These are phyloP conservation scores for Nakazawaea peltata DNA, from an alignment of 805 yeast genomes.

Conservation along the genomic window DNA sequence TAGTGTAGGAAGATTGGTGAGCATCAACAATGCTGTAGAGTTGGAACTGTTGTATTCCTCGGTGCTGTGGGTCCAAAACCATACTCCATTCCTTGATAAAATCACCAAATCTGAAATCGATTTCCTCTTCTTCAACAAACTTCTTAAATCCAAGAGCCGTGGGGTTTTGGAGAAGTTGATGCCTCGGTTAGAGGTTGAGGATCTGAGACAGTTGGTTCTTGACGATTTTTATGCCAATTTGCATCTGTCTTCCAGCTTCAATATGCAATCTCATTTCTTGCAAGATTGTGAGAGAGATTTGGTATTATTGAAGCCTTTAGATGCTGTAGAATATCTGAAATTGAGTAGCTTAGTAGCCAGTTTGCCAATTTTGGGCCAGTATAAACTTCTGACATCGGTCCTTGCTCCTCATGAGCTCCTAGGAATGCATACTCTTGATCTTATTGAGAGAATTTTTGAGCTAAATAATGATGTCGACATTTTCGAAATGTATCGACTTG, in stretches of 20 bases:
- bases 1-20: conserved; percentile 3
- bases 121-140: conserved; percentile 4
- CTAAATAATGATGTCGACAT: conserved; percentile 7
- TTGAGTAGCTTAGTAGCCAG: conserved; percentile 2
- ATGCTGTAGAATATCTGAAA: not conserved
- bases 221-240: conserved; percentile 7
- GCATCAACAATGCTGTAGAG: conserved; percentile 2
- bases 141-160: conserved; percentile 3
- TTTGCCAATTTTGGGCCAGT: conserved; percentile 5
- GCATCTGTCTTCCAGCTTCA: conserved; percentile 6
- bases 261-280: conserved; percentile 6
- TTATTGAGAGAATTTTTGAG: conserved; percentile 8
- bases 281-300: conserved; percentile 7
- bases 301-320: not conserved
- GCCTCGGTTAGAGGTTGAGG: conserved; percentile 1
- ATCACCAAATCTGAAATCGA: conserved; percentile 3
- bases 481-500: conserved; percentile 6
- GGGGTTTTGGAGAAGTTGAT: conserved; percentile 1
- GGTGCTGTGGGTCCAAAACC: conserved; percentile 3
- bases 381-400: conserved; percentile 3
- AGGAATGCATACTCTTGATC: not conserved
- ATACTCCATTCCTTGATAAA: conserved; percentile 5
- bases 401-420: conserved; percentile 5
- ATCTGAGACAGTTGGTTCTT: conserved; percentile 2
- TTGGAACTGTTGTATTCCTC: conserved; percentile 5